Percentiles rank a stretch among this genome's conserved stretches.
phyloP scores from a whole-genome alignment of 495 filamentous ascomycete genomes.

The Hyaloscypha bicolor region DNA sequence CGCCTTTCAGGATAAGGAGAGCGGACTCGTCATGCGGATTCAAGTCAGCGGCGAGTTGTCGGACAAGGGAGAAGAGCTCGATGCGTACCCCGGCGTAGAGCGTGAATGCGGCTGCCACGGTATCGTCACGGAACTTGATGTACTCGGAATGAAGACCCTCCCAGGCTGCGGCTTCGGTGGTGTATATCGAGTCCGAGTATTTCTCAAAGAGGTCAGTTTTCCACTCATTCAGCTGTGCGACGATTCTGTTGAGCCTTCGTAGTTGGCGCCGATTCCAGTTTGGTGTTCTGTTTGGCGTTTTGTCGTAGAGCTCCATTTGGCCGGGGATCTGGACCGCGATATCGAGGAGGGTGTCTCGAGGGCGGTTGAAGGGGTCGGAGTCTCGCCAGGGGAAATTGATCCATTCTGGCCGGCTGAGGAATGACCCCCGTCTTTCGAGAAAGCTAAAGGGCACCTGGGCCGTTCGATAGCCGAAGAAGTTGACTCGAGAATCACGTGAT shows the following conservation, averaged over 20 bases:
- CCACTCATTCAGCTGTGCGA: slow-evolving; percentile 6
- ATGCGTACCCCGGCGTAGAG: slow-evolving; percentile 8
- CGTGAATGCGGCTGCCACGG: slow-evolving; percentile 5
- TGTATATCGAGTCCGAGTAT: not conserved
- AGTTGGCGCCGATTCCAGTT: not conserved
- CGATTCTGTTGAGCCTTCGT: slow-evolving; percentile 6
- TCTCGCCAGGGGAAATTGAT: slow-evolving; percentile 14
- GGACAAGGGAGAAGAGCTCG: slow-evolving; percentile 5
- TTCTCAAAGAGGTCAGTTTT: slow-evolving; percentile 2
- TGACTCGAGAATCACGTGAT: not conserved
- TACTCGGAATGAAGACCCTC: not conserved
- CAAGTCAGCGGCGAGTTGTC: slow-evolving; percentile 4
- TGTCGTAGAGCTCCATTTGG: slow-evolving; percentile 20
- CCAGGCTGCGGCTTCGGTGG: slow-evolving; percentile 3
- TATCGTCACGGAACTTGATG: slow-evolving; percentile 8
- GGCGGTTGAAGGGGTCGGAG: not conserved
- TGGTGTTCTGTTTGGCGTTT: not conserved
- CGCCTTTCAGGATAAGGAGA: not conserved
- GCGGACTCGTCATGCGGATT: slow-evolving; percentile 3
- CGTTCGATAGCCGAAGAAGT: slow-evolving; percentile 18
- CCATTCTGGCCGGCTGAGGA: slow-evolving; percentile 13
- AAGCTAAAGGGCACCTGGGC: slow-evolving; percentile 7
- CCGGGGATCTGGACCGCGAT: slow-evolving; percentile 13
- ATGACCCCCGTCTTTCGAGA: slow-evolving; percentile 4
- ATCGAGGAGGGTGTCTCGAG: slow-evolving; percentile 7